Conservation (phyloP, 139 green algal species). For the Chlamydomonas sphaeroides region DNA sequence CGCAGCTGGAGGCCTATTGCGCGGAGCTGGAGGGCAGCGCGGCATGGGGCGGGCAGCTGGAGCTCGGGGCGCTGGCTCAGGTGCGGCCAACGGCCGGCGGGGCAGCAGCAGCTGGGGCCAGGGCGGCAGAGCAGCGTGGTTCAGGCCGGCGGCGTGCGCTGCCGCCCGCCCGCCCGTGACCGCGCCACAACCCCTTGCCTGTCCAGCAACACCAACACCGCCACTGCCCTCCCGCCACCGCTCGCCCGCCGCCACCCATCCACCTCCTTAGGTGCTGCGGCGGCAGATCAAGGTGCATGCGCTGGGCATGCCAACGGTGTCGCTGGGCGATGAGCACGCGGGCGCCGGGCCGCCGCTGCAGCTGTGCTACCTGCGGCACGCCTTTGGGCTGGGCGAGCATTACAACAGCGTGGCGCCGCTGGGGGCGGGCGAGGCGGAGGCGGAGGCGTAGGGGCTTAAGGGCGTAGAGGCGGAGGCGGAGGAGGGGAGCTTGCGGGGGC, state of each 20-base stretch:
- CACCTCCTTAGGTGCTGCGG: conserved; percentile 73
- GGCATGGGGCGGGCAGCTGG: conserved; percentile 92
- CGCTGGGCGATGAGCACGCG: conserved; percentile 76
- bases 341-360: conserved; percentile 51
- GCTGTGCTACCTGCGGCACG: conserved; percentile 91
- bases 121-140: no score
- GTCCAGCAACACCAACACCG: no score
- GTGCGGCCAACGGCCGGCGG: no score
- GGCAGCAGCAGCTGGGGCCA: no score
- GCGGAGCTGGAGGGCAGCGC: conserved; percentile 78
- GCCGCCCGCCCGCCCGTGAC: no score
- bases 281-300: conserved; percentile 78
- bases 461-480: no score
- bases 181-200: no score
- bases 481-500: no score
- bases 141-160: no score
- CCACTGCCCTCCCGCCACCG: no score
- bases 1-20: conserved; percentile 80
- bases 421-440: not conserved
- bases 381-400: conserved; percentile 93
- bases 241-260: not conserved
- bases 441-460: no score
- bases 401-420: conserved; percentile 84
- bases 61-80: conserved; percentile 83
- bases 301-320: conserved; percentile 72